Base-by-base conservation (phyloP, 805 yeast species). In the Diddensiella santjacobensis region DNA sequence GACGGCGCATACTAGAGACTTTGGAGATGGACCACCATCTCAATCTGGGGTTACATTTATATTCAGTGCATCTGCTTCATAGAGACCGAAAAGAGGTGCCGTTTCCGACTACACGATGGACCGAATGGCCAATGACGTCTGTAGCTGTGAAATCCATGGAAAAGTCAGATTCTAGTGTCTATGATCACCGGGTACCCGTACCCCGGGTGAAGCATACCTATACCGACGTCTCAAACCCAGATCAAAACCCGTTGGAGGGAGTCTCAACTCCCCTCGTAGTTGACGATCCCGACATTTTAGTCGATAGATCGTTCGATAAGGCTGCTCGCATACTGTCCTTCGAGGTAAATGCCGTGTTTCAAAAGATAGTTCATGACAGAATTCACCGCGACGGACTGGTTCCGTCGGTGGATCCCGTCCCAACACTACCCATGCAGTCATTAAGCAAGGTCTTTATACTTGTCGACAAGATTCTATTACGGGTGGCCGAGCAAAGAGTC, bases 11-110 rank as follows among this genome's bases (percentile, higher is more conserved):
- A 15, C 19, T 54, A 18, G 40, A 42, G 20, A 4, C 45, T n/a
- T 51, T 62, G 18, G 66, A 62, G 29, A 26, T 39, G 15, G 51
- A 49, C 43, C 62, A 61, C 46, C 57, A 53, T 30, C 17, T 35
- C 10, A 89, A 86, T 62, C 64, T 85, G 24, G 74, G 84, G 0
- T 58, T 79, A 2, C 95, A 86, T 64, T 63, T 87, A 2, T 86
- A 83, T 60, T 75, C 84, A 20, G 60, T 81, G 0, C 69, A 70
- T 49, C 66, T 85, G 23, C 62, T 73, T 8, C 52, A 45, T 10
- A n/a, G 45, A 29, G 30, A 23, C 18, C 18, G 45, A 75, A 66
- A 48, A 64, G 65, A 48, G 63, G 69, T 63, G 45, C 31, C 47
- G 51, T 69, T 70, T 66, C 75, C 75, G 40, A 43, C 52, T 10